Evolutionary conservation across 305 asterid genomes (phyloP).

Genomic region (Fraxinus albicans): DNA sequence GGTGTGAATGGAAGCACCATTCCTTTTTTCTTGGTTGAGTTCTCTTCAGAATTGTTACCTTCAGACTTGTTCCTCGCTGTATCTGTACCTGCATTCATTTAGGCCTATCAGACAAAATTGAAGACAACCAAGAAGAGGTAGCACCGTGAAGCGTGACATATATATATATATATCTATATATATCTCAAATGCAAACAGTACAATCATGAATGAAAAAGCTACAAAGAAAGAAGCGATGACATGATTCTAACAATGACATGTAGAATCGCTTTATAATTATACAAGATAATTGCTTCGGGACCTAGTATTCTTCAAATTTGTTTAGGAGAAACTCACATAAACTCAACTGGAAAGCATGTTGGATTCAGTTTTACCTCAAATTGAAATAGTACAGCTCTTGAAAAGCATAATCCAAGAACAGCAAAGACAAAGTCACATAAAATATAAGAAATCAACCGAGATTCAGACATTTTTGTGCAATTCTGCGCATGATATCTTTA

Average conservation of each 20-base stretch:
- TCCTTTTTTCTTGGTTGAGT: constrained; percentile 46
- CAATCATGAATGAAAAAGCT: neutral
- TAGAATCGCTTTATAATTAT: neutral
- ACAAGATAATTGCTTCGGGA: neutral
- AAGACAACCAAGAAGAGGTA: neutral
- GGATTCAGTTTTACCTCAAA: neutral
- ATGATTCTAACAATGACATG: neutral
- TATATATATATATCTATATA: no score
- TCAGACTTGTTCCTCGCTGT: constrained; percentile 24
- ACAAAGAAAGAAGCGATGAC: neutral
- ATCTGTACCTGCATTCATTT: constrained; percentile 42
- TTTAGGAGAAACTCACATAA: neutral
- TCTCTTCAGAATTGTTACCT: constrained; percentile 20
- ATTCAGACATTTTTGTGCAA: neutral
- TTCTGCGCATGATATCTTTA: neutral
- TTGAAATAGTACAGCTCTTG: neutral
- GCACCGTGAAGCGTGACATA: neutral
- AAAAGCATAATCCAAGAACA: neutral
- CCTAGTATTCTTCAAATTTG: neutral
- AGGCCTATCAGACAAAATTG: constrained; percentile 13
- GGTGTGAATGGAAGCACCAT: constrained; percentile 96
- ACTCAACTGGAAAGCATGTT: neutral
- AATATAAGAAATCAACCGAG: neutral
- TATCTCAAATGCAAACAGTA: neutral
- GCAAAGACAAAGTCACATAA: neutral